A percentile compares a stretch with the other conserved stretches of the same genome.
These are phyloP conservation scores for Rhodotorula sp. DNA, from an alignment of 1,284 basidiomycete species.

Conservation along the genomic window DNA sequence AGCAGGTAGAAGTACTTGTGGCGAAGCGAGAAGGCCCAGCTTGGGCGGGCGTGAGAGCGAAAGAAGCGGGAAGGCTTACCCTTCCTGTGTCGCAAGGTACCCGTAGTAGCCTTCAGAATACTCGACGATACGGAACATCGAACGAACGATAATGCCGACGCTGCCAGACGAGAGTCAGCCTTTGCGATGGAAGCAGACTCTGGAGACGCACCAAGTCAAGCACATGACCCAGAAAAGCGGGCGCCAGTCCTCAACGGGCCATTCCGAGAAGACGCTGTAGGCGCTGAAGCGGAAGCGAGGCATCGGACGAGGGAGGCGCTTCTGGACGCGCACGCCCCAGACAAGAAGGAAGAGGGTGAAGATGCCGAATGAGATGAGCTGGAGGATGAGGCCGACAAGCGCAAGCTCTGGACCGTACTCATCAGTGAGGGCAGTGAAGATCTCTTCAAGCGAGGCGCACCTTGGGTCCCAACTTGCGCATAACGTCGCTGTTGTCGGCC, in stretches of 20 bases:
- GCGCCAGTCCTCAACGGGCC: slow-evolving; percentile 20
- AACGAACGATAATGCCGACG: slow-evolving; percentile 24
- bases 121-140: slow-evolving; percentile 39
- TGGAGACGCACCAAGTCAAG: slow-evolving; percentile 4
- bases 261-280: slow-evolving; percentile 1
- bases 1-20: slow-evolving; percentile 36
- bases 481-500: not conserved
- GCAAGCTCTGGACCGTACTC: slow-evolving; percentile 2
- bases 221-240: slow-evolving; percentile 17
- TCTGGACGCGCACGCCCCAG: slow-evolving; percentile 17
- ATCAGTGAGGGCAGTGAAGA: not conserved
- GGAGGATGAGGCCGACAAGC: slow-evolving; percentile 33
- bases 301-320: slow-evolving; percentile 1
- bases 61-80: not conserved
- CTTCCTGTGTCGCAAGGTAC: slow-evolving; percentile 35
- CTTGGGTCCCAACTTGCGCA: not conserved
- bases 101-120: slow-evolving; percentile 26
- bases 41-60: not conserved
- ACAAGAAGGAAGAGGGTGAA: slow-evolving; percentile 34
- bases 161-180: too few relatives aligned
- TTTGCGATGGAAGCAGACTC: too few relatives aligned
- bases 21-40: not conserved
- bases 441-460: not conserved
- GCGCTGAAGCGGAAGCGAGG: not conserved
- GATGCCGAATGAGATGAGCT: slow-evolving; percentile 35